Evolutionary conservation across 2,329 filamentous ascomycete genomes (phyloP), one percentile per base, ranked within the genome.

Genomic region (Epicoccum sorghinum): DNA sequence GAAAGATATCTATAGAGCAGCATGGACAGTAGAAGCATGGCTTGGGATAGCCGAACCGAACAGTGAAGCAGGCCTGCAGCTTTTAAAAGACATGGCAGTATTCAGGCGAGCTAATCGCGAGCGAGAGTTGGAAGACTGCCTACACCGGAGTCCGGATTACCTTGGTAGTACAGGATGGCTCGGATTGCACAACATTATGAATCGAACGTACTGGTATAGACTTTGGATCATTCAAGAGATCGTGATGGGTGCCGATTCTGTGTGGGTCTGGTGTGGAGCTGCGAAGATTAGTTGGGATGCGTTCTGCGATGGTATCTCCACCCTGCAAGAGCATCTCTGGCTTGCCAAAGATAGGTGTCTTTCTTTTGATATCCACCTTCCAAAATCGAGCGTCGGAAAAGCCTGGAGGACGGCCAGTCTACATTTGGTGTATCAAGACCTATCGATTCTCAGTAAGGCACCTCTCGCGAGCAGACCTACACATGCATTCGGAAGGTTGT

Each of bases 161-260:
- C 22, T 42, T 14, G 50, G 43, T 10, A 14, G 12, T 10, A 27
- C 14, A 12, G 6, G 22, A 8, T 57, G 43, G 36, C n/a, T 47
- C 5, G 41, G 14, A 4, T 18, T 56, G 25, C 52, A 56, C 2
- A 35, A 51, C 4, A 25, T 56, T 3, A 47, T 56, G 52, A 22
- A 49, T 5, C 37, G 40, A 2, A 25, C 6, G 7, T 57, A 57
- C 30, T 57, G 54, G 54, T n/a, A 5, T 9, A 44, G 54, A 4
- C 29, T 57, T 2, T 57, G 54, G 54, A 43, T 57, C 39, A 49
- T 57, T 4, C 54, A 53, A 38, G 54, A 57, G 32, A 18, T 57
- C 14, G 40, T 46, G 4, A 46, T 57, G 48, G 54, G 54, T 4
- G 36, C 23, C 9, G 1, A 30, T 3, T 9, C 13, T 3, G 30